Conservation (phyloP, 176 grass and related monocot species). For the Cenchrus purpureus region DNA sequence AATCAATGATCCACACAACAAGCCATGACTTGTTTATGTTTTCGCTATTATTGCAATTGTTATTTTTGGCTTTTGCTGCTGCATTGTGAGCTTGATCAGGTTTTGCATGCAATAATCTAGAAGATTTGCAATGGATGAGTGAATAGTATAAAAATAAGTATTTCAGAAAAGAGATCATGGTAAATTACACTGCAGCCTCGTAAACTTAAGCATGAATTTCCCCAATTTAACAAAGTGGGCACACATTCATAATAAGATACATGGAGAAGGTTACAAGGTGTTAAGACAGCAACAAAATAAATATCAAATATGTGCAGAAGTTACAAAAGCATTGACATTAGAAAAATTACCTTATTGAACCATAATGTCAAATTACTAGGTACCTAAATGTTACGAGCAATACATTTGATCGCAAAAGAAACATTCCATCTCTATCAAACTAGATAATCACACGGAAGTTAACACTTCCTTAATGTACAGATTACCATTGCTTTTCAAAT, state of each 20-base stretch:
- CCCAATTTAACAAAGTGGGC: constrained; percentile 5
- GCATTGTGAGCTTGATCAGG: neutral
- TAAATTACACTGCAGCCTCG: constrained; percentile 19
- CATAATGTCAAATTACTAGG: neutral
- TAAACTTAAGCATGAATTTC: constrained; percentile 3
- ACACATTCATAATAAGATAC: neutral
- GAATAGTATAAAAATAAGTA: neutral
- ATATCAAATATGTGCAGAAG: neutral
- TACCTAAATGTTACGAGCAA: neutral
- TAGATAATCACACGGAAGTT: neutral
- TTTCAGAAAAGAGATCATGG: constrained; percentile 14
- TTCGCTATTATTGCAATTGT: neutral
- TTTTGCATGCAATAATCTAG: neutral
- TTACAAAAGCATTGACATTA: neutral
- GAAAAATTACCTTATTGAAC: neutral
- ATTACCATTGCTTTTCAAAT: neutral
- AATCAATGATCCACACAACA: neutral
- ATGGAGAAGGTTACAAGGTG: neutral
- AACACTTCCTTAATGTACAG: neutral
- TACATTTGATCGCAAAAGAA: neutral
- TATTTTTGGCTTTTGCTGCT: neutral
- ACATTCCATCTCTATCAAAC: neutral
- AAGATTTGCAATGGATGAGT: neutral
- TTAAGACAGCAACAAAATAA: constrained; percentile 10
- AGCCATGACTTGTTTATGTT: neutral